These are phyloP conservation scores for Barnettozyma populi DNA, from an alignment of 805 yeast genomes.

Conservation along the genomic window DNA sequence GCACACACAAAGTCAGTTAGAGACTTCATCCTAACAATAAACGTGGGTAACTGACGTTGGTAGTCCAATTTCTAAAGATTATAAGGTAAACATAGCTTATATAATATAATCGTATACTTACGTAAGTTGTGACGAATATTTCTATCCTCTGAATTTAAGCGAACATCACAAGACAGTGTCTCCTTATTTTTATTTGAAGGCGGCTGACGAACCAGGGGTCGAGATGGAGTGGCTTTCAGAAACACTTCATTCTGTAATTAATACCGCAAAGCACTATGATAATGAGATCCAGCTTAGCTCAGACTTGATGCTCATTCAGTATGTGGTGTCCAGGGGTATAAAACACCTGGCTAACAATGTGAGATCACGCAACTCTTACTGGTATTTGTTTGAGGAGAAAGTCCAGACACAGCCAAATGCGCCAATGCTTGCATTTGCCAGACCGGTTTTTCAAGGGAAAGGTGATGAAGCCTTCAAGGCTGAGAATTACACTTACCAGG, in stretches of 20 bases:
- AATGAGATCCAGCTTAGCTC: constrained; percentile 8
- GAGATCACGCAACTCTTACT: constrained; percentile 37
- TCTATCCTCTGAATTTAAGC: no score
- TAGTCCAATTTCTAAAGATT: not conserved
- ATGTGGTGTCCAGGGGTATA: constrained; percentile 18
- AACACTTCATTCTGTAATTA: not conserved
- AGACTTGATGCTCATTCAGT: constrained; percentile 18
- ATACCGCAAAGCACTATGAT: not conserved
- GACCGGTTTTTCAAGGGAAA: constrained; percentile 28
- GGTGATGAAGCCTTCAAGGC: constrained; percentile 54
- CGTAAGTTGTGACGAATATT: no score
- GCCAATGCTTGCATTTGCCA: constrained; percentile 55
- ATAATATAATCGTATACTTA: no score
- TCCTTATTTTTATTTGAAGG: no score
- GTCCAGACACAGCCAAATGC: constrained; percentile 44
- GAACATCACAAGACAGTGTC: no score
- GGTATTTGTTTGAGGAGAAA: constrained; percentile 64
- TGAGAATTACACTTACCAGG: constrained; percentile 62
- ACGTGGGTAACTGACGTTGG: not conserved
- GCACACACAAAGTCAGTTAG: constrained; percentile 29
- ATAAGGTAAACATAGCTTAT: no score
- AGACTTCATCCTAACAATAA: constrained; percentile 21
- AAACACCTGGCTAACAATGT: constrained; percentile 11
- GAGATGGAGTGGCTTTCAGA: constrained; percentile 3
- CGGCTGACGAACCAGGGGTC: not conserved